These are phyloP conservation scores for Mycena albidolilacea DNA, from an alignment of 768 basidiomycete species.

Conservation along the genomic window DNA sequence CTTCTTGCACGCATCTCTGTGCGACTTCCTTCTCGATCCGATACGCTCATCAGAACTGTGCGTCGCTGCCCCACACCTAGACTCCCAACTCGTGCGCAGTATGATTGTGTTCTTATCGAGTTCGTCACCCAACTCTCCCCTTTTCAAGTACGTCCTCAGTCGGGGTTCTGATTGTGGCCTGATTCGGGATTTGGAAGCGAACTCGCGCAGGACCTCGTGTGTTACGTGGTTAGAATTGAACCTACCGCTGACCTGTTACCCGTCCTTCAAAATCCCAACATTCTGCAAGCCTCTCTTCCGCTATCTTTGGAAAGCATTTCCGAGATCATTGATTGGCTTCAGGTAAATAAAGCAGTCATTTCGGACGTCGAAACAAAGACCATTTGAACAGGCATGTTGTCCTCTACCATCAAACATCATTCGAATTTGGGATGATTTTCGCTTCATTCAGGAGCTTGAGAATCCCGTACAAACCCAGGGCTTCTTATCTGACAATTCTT, in stretches of 20 bases:
- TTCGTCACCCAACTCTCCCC: background rate
- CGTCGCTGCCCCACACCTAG: background rate
- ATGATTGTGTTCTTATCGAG: background rate
- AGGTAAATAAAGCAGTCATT: background rate
- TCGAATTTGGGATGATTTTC: constrained; percentile 10
- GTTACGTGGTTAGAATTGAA: background rate
- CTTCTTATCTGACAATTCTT: background rate
- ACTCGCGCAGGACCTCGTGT: background rate
- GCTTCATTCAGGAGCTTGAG: background rate
- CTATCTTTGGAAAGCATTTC: too few relatives aligned
- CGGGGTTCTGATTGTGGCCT: background rate
- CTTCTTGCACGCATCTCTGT: constrained; percentile 7
- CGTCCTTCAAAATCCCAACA: constrained; percentile 1
- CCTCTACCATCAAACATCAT: background rate
- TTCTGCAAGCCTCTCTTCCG: background rate
- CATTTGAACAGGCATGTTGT: background rate
- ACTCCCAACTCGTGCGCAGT: background rate
- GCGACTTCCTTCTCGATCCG: constrained; percentile 15
- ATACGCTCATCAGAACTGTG: constrained; percentile 6
- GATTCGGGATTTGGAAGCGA: background rate
- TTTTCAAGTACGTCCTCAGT: background rate
- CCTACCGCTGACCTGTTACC: constrained; percentile 7
- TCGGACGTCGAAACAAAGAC: background rate
- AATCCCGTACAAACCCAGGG: too few relatives aligned
- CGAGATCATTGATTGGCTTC: background rate